Conservation (phyloP, 768 basidiomycete species). For the Asterophora lycoperdoides region DNA sequence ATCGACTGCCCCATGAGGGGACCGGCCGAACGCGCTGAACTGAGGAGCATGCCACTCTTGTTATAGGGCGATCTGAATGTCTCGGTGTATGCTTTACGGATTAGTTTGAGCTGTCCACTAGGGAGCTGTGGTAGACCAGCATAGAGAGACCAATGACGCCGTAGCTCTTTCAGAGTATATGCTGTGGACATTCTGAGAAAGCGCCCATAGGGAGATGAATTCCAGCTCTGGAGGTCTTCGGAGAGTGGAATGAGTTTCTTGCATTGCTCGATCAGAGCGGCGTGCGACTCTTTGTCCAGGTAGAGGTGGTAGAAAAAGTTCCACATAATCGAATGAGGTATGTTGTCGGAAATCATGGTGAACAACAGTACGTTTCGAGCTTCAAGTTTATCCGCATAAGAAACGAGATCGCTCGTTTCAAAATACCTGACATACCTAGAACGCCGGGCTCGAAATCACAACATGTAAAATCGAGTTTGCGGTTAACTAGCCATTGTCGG, state of each 20-base stretch:
- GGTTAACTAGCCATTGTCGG: slow-evolving; percentile 14
- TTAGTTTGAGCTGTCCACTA: slow-evolving; percentile 12
- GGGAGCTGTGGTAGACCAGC: slow-evolving; percentile 25
- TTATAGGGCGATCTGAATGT: slow-evolving; percentile 17
- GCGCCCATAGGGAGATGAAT: slow-evolving; percentile 31
- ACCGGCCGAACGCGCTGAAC: slow-evolving; percentile 31
- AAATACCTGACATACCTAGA: slow-evolving; percentile 29
- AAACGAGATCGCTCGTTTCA: neutral
- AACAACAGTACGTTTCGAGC: slow-evolving; percentile 47
- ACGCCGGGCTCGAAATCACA: slow-evolving; percentile 47
- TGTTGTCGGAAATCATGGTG: slow-evolving; percentile 36
- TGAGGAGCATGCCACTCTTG: neutral
- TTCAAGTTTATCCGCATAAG: slow-evolving; percentile 17
- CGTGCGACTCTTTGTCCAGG: slow-evolving; percentile 33
- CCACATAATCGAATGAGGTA: slow-evolving; percentile 28
- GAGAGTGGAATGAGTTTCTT: slow-evolving; percentile 32
- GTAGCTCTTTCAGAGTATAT: slow-evolving; percentile 35
- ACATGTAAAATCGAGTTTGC: slow-evolving; percentile 45
- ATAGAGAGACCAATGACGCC: slow-evolving; percentile 37
- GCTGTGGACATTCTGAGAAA: slow-evolving; percentile 35
- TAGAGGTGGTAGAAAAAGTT: slow-evolving; percentile 48
- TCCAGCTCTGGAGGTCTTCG: slow-evolving; percentile 33
- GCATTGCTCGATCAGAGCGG: slow-evolving; percentile 35
- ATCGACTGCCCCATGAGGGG: slow-evolving; percentile 23
- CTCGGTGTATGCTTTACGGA: slow-evolving; percentile 19